Evolutionary conservation across 2,329 filamentous ascomycete species (phyloP), one percentile per base, ranked within the genome.

Genomic region (Bipolaris bicolor): DNA sequence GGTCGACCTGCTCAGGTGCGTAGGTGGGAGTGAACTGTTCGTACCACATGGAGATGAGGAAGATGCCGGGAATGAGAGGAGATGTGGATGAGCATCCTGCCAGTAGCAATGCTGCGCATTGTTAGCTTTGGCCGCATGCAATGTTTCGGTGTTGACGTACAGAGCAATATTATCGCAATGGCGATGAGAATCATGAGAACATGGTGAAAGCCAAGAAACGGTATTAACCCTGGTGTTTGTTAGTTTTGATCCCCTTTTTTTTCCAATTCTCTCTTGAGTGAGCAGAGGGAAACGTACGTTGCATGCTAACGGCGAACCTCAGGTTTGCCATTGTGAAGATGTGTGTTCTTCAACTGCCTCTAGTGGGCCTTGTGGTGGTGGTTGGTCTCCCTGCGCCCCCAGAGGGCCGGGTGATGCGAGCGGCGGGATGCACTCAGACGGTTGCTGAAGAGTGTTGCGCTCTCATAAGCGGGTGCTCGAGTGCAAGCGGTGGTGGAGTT

Each of bases 11-110:
- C 9, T 94, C 85, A 5, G 92, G 90, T 68, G 91, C 88, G 66
- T 94, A 94, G 26, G 85, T 82, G 3, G 95, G 91, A 18, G 88
- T 87, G 80, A 97, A 97, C 61, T 86, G 83, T 76, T 96, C 82
- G 82, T 97, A 99, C 86, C 96, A 98, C 71, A 99, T 86, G n/a
- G 93, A 97, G 65, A 99, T 91, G 67, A 99, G 87, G 84, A 97
- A 99, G 78, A 99, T 98, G 74, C 89, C 88, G 24, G 95, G 95
- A 69, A 99, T 97, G 53, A 96, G 82, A 2, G 94, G 95, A 49
- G 94, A 97, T 39, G 94, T 97, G 9, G 94, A 98, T 4, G 95
- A 98, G 79, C 95, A 99, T 70, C 95, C 95, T 72, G 95, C 94
- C 66, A 99, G 83, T 70, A 99, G 81, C 63, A 99, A 86, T 69